phyloP scores from a whole-genome alignment of 148 eudicot genomes.

The Fagopyrum homotropicum region DNA sequence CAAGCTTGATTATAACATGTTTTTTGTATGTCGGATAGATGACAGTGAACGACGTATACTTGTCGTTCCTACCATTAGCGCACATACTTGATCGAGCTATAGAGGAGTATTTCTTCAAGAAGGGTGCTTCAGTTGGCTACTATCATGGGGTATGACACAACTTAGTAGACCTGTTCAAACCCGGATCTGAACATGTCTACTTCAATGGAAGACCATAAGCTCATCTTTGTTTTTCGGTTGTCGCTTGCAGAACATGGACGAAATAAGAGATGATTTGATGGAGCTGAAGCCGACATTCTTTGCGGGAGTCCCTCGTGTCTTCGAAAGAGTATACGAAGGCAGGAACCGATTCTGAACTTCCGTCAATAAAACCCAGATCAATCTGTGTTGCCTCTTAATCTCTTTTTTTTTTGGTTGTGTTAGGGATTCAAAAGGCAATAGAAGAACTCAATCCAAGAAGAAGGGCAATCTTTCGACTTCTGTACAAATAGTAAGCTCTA shows the following conservation, averaged over 20 bases:
- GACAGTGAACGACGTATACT: constrained; percentile 85
- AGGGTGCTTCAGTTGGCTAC: constrained; percentile 98
- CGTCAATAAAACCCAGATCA: not conserved
- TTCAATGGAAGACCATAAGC: not conserved
- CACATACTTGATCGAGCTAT: constrained; percentile 92
- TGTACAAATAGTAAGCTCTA: constrained; percentile 65
- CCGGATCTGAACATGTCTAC: no score
- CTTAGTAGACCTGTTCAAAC: not conserved
- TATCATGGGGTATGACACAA: constrained; percentile 72
- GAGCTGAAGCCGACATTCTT: constrained; percentile 89
- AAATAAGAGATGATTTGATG: constrained; percentile 65
- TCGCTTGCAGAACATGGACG: constrained; percentile 58
- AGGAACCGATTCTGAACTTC: not conserved
- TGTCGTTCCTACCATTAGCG: constrained; percentile 93
- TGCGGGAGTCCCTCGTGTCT: constrained; percentile 92
- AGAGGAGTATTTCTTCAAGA: constrained; percentile 88
- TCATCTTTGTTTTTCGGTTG: not conserved
- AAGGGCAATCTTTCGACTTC: constrained; percentile 62
- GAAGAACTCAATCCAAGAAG: constrained; percentile 65
- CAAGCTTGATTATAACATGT: not conserved
- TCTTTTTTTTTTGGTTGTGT: not conserved
- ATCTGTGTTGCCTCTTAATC: not conserved
- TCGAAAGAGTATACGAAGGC: constrained; percentile 88
- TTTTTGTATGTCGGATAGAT: constrained; percentile 52
- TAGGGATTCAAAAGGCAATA: constrained; percentile 70